Conservation (phyloP, 257 asterid genomes). For the Dorcoceras hygrometricum region DNA sequence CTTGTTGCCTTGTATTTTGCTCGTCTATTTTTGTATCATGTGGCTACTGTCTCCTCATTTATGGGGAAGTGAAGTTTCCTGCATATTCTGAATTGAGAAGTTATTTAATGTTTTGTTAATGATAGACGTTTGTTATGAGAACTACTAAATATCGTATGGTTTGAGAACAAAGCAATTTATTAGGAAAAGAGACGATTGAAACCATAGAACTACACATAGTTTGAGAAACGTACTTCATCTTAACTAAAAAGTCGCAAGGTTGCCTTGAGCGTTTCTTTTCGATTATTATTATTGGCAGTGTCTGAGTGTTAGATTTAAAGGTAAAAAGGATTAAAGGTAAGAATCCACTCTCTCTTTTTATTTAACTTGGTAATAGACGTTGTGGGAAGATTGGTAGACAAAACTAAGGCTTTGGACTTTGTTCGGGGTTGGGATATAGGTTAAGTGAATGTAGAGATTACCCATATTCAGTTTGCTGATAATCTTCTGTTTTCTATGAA, state of each 20-base stretch:
- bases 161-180: conserved; percentile 16
- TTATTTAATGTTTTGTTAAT: conserved; percentile 1
- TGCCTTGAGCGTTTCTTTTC: too few relatives aligned
- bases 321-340: too few relatives aligned
- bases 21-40: conserved; percentile 8
- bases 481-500: too few relatives aligned
- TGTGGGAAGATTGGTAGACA: too few relatives aligned
- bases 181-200: background rate
- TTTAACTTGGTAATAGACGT: too few relatives aligned
- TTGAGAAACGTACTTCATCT: conserved; percentile 1
- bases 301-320: too few relatives aligned
- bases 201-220: background rate
- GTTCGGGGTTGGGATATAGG: too few relatives aligned
- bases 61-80: conserved; percentile 15
- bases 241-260: background rate
- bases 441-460: too few relatives aligned
- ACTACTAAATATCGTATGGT: background rate
- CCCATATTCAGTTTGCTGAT: too few relatives aligned
- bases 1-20: conserved; percentile 16
- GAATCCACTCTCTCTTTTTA: too few relatives aligned
- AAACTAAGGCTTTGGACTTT: too few relatives aligned
- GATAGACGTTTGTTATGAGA: conserved; percentile 3
- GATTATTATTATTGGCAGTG: too few relatives aligned
- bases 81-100: background rate
- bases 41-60: conserved; percentile 4